Evolutionary conservation across 208 protist species (phyloP), one percentile per base, ranked within the genome.

Genomic region (Acanthamoeba healyi): DNA sequence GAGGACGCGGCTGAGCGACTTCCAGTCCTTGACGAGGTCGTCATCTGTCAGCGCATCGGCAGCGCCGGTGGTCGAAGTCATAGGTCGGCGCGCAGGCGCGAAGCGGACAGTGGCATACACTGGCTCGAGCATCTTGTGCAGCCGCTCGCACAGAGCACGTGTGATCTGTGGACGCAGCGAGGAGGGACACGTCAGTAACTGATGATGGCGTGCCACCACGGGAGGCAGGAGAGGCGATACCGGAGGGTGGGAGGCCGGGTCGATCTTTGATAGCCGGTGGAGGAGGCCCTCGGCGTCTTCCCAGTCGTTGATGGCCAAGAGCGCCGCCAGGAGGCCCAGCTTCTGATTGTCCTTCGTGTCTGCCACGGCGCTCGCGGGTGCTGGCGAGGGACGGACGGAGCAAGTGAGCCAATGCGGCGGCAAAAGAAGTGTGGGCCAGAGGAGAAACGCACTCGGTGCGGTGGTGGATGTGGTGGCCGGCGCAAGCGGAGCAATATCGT

Each of bases 341-440:
- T 95, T 95, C 56, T 95, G 94, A 44, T 95, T 95, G 10, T 94
- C 94, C 51, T 61, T 51, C 44, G 22, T 6, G 6, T 84, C 40
- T 10, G n/a, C 38, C 5, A 32, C 3, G 6, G 36, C 5, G 70
- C 70, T 36, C 32, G 61, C 19, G 51, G 10, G n/a, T n/a, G n/a
- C n/a, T n/a, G n/a, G n/a, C n/a, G n/a, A n/a, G n/a, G n/a, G n/a
- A n/a, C n/a, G n/a, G n/a, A n/a, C n/a, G n/a, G n/a, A n/a, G n/a
- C n/a, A n/a, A n/a, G n/a, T 19, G 51, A 58, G 51, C 51, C 51
- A 58, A 70, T 17, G 29, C 61, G 14, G 61, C 32, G 24, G n/a
- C 58, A 26, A 29, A 58, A 19, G 51, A 24, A 58, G 51, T n/a
- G n/a, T n/a, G n/a, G n/a, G n/a, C n/a, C n/a, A n/a, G 12, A 49